Conservation (phyloP, 257 asterid genomes). For the Pogostemon cablin region DNA sequence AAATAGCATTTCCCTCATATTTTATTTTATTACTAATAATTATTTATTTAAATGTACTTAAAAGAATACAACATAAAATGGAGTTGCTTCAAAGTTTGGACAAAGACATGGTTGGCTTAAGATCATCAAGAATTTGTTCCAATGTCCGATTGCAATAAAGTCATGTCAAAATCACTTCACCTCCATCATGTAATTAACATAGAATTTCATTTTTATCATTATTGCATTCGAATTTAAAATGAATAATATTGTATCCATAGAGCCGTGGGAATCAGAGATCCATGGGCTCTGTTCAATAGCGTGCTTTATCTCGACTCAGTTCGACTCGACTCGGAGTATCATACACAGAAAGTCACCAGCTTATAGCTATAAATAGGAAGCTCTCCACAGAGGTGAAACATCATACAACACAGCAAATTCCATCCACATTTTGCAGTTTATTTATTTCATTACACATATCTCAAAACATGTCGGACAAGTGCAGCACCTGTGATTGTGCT, state of each 20-base stretch:
- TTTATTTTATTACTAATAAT: not conserved
- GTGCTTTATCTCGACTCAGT: too few relatives aligned
- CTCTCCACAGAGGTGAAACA: constrained; percentile 24
- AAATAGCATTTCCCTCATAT: not conserved
- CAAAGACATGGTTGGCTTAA: constrained; percentile 29
- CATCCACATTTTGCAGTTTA: not conserved
- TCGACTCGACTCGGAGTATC: not conserved
- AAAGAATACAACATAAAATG: too few relatives aligned
- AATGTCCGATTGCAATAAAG: too few relatives aligned
- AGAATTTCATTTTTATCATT: too few relatives aligned
- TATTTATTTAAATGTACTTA: too few relatives aligned
- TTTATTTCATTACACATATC: constrained; percentile 19
- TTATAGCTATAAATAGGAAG: constrained; percentile 49
- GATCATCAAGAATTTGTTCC: constrained; percentile 33
- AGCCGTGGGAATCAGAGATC: too few relatives aligned
- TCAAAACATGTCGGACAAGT: constrained; percentile 60
- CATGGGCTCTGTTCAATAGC: too few relatives aligned
- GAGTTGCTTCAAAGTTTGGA: constrained; percentile 3
- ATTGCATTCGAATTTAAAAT: too few relatives aligned
- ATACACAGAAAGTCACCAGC: not conserved
- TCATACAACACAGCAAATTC: constrained; percentile 30
- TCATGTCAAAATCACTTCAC: too few relatives aligned
- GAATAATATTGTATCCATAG: too few relatives aligned
- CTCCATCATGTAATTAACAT: too few relatives aligned
- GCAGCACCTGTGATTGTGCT: constrained; percentile 57